Percentiles rank a stretch among this genome's conserved stretches.
Evolutionary conservation across 2,329 filamentous ascomycete species (phyloP).

Genomic region (Laburnicola sp.): DNA sequence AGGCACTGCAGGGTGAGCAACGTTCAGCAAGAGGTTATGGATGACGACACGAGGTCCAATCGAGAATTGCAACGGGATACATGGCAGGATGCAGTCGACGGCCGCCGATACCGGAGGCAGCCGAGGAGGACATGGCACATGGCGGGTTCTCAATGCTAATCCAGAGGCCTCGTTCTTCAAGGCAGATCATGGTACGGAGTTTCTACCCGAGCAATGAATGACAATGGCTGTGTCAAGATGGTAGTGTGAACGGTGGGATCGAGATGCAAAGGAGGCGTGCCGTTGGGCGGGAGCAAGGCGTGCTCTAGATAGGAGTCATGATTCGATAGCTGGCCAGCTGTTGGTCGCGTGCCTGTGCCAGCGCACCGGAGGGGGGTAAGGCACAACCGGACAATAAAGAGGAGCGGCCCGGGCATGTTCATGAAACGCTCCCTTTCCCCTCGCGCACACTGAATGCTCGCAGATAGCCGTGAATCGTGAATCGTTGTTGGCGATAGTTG

Average conservation of each 20-base stretch:
- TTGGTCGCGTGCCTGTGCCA: constrained; percentile 40
- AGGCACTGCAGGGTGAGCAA: constrained; percentile 22
- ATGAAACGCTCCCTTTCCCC: background rate
- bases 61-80: background rate
- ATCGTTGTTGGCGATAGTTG: no score
- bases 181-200: constrained; percentile 13
- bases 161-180: constrained; percentile 7
- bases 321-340: constrained; percentile 19
- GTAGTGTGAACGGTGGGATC: constrained; percentile 42
- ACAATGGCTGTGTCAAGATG: constrained; percentile 38
- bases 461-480: background rate
- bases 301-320: constrained; percentile 32
- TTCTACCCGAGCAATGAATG: constrained; percentile 22
- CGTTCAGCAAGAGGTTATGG: constrained; percentile 15
- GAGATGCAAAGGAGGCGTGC: constrained; percentile 41
- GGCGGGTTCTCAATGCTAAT: constrained; percentile 28
- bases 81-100: background rate
- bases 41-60: constrained; percentile 21
- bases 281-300: constrained; percentile 42
- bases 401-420: background rate
- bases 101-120: constrained; percentile 3
- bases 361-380: constrained; percentile 24
- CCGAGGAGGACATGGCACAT: constrained; percentile 25
- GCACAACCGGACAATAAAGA: constrained; percentile 12
- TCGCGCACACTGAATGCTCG: background rate